Base-by-base conservation (phyloP, 164 flowering plant species). In the Warburgia ugandensis region DNA sequence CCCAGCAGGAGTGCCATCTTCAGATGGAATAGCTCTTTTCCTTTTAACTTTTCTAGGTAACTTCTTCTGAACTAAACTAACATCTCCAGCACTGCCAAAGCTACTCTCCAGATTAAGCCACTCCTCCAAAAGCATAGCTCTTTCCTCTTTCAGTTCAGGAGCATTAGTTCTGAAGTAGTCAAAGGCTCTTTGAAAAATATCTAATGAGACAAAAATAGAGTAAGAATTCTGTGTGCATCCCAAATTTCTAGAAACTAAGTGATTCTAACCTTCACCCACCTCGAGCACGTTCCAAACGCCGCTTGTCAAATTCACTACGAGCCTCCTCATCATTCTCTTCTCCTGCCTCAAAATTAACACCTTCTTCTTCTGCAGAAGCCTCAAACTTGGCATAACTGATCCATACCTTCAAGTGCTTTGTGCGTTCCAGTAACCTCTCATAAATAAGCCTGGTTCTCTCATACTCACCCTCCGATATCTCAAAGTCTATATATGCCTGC, bases 401-500 rank as follows among this genome's bases (percentile, higher is more conserved):
- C 99, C 99, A 94, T 14, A 89, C 99, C 62, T 94, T 94, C 54
- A 86, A 53, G 62, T 94, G 92, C 55, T 89, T 89, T 27, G 99
- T 94, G 9, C 99, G 72, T 50, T 88, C 83, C 1, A 92, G 73
- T 14, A 92, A 79, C 59, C 94, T 73, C 67, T 82, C 87, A 61
- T 94, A 94, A 3, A 94, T 77, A 21, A 66, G 75, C 54, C 90
- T 68, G 3, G 97, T 83, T 65, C 80, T 77, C 39, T 77, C 94
- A 46, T 49, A 71, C 37, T 86, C 97, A 6, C 75, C 74, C 59
- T 89, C 84, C 13, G 84, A 69, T 40, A 86, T 78, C 69, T 94
- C 97, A 68, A 88, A 94, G 44, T 94, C 99, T 13, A 88, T 86
- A 53, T 94, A 94, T 56, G 97, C 92, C 98, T 91, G 78, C 21